Conservation (phyloP, 2,329 filamentous ascomycete species). For the Alternaria ethzedia region DNA sequence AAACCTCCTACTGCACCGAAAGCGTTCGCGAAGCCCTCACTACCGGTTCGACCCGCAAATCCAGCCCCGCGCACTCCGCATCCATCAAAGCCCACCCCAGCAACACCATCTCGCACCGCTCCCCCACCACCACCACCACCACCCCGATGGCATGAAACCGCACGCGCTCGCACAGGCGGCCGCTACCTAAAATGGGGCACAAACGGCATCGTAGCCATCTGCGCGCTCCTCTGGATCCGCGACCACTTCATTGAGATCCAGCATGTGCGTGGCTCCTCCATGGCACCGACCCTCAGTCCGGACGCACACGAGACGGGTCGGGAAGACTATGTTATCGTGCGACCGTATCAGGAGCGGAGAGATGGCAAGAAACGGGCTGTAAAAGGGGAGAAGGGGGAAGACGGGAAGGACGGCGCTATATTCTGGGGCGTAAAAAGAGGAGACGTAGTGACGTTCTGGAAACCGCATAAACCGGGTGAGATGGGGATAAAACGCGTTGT, state of each 20-base stretch:
- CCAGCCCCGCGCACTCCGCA: constrained; percentile 3
- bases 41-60: not conserved
- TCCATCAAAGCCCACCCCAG: not conserved
- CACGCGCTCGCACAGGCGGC: constrained; percentile 8
- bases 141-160: constrained; percentile 11
- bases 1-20: constrained; percentile 9
- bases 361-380: not conserved
- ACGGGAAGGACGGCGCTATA: not conserved
- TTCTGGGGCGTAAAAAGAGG: constrained; percentile 45
- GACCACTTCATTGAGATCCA: constrained; percentile 50
- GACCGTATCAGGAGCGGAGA: constrained; percentile 21
- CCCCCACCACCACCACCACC: constrained; percentile 7
- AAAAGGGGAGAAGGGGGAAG: not conserved
- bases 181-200: constrained; percentile 20
- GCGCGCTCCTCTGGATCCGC: constrained; percentile 42
- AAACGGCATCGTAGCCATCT: constrained; percentile 21
- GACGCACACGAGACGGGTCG: constrained; percentile 48
- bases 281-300: constrained; percentile 56
- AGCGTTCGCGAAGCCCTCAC: not conserved
- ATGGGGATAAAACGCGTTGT: constrained; percentile 83
- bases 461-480: constrained; percentile 71
- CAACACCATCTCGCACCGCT: constrained; percentile 2
- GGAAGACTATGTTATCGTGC: constrained; percentile 49
- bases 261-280: constrained; percentile 50
- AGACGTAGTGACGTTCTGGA: constrained; percentile 54